Percentiles rank a stretch among this genome's conserved stretches.
phyloP scores from a whole-genome alignment of 331 rosid species.

The Rosa hybrid region DNA sequence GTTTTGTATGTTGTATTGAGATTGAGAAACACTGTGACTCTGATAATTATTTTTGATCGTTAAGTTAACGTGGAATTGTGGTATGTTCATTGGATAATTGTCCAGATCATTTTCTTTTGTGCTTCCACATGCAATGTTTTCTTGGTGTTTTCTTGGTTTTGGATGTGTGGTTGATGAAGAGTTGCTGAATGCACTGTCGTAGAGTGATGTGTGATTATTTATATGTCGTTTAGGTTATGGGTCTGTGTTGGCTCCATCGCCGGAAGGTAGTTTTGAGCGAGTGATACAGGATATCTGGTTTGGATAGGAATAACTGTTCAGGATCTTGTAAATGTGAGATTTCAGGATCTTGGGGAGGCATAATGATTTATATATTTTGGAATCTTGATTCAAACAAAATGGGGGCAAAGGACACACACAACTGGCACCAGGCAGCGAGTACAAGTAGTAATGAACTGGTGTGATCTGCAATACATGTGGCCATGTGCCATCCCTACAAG shows the following conservation, averaged over 20 bases:
- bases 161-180: slow-evolving; percentile 5
- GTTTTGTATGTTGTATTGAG: slow-evolving; percentile 39
- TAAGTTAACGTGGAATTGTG: not conserved
- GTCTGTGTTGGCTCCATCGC: not conserved
- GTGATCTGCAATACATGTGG: not conserved
- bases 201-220: not conserved
- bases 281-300: not conserved
- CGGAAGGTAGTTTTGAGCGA: not conserved
- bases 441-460: not conserved
- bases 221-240: not conserved
- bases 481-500: not conserved
- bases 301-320: not conserved
- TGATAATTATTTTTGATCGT: slow-evolving; percentile 24
- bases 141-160: not conserved
- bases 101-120: not conserved
- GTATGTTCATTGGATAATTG: not conserved
- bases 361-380: not conserved
- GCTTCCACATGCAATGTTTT: not conserved
- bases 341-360: not conserved
- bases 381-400: not conserved
- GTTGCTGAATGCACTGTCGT: not conserved
- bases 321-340: not conserved
- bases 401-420: not conserved
- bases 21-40: slow-evolving; percentile 19
- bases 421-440: not conserved